Base-by-base conservation (phyloP, 2,329 filamentous ascomycete species). In the Hysterium pulicare region DNA sequence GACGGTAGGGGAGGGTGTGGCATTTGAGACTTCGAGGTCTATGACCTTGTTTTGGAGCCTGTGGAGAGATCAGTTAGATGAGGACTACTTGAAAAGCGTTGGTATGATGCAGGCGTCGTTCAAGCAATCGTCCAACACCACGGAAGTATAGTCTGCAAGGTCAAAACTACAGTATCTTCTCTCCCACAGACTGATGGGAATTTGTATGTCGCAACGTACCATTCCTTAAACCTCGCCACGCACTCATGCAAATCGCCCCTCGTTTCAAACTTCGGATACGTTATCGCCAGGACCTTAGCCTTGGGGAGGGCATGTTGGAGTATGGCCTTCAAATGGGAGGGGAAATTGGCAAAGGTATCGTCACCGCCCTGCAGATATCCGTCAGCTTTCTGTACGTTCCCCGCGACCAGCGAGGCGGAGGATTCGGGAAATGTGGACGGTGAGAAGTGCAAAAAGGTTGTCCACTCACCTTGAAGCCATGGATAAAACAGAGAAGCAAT, bases 21-120 rank as follows among this genome's bases (percentile, higher is more conserved):
- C 76, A 53, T 87, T 86, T 21, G 78, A 82, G 44, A 96, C 90
- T 69, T 98, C 91, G 57, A 96, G 75, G 66, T 97, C 93, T 56
- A 97, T 96, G 55, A 97, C 87, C 57, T 87, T 87, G 62, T 96
- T 85, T 52, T 90, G 82, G 13, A 97, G 80, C 88, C 85, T 89
- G 38, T 19, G 33, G 9, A 16, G n/a, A n/a, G n/a, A n/a, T n/a
- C n/a, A n/a, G n/a, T n/a, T n/a, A n/a, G n/a, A n/a, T n/a, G n/a
- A n/a, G n/a, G n/a, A n/a, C n/a, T n/a, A n/a, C n/a, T n/a, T n/a
- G n/a, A n/a, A n/a, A n/a, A n/a, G n/a, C n/a, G n/a, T n/a, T n/a
- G n/a, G n/a, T n/a, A n/a, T n/a, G n/a, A n/a, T n/a, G n/a, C n/a
- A n/a, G n/a, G n/a, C n/a, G n/a, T n/a, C n/a, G n/a, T n/a, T n/a